Evolutionary conservation across 73 alveolate species (phyloP).

Genomic region (Tetrahymena borealis): DNA sequence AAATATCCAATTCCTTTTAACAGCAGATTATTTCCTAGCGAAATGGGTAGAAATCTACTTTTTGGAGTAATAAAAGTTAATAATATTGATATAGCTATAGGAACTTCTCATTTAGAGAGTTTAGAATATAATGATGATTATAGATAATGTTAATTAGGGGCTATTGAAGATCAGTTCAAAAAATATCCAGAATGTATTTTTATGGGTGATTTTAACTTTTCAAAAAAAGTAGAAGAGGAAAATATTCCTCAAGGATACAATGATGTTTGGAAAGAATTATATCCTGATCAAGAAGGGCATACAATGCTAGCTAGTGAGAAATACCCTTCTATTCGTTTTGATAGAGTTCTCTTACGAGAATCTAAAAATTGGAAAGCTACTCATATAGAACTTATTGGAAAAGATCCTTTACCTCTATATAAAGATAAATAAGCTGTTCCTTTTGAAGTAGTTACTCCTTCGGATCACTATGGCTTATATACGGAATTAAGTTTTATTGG

Average conservation of each 20-base stretch:
- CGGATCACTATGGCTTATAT: not conserved
- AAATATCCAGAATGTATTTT: not conserved
- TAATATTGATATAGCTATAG: conserved; percentile 2
- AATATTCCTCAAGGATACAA: not conserved
- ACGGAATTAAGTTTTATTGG: not conserved
- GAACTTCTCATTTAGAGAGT: conserved; percentile 50
- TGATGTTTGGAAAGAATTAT: not conserved
- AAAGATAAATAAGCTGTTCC: not conserved
- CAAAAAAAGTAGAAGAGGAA: not conserved
- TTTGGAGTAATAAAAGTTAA: conserved; percentile 16
- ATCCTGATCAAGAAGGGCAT: conserved; percentile 9
- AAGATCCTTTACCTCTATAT: not conserved
- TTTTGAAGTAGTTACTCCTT: not conserved
- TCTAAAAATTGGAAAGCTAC: not conserved
- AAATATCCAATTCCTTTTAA: conserved; percentile 21
- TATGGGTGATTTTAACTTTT: conserved; percentile 59
- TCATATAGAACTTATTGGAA: not conserved
- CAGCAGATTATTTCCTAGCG: conserved; percentile 22
- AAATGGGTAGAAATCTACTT: conserved; percentile 42
- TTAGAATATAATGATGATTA: conserved; percentile 1
- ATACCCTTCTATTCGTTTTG: conserved; percentile 20
- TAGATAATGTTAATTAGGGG: conserved; percentile 17
- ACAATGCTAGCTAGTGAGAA: not conserved
- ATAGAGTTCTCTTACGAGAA: conserved; percentile 2
- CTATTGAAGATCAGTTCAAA: conserved; percentile 3